Conservation (phyloP, 441 rosid species). For the Aquilaria agallochum region DNA sequence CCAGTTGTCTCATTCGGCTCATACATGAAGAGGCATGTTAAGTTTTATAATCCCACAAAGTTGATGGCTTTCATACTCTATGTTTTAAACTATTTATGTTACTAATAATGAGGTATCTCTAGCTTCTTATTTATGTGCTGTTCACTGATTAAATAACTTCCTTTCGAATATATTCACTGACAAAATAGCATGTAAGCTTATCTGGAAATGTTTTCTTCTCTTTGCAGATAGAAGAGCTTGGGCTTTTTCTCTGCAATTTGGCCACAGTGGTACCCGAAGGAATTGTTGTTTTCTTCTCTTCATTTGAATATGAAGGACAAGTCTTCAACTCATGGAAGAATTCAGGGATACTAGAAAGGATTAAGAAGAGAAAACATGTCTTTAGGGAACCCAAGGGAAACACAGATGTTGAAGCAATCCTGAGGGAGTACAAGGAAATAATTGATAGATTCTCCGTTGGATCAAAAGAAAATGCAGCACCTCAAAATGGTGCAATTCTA, state of each 20-base stretch:
- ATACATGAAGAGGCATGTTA: too few species aligned
- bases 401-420: slow-evolving; percentile 68
- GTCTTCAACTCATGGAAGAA: slow-evolving; percentile 79
- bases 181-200: too few species aligned
- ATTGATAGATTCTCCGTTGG: slow-evolving; percentile 32
- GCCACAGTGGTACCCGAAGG: slow-evolving; percentile 84
- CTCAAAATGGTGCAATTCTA: slow-evolving; percentile 71
- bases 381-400: slow-evolving; percentile 88
- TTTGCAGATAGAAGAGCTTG: slow-evolving; percentile 81
- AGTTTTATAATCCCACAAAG: too few species aligned
- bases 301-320: slow-evolving; percentile 81
- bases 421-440: slow-evolving; percentile 75
- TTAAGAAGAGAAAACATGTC: slow-evolving; percentile 66
- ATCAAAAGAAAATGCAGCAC: slow-evolving; percentile 23
- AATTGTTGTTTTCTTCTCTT: slow-evolving; percentile 90
- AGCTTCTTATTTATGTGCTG: too few species aligned
- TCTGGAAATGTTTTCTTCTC: too few species aligned
- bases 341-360: slow-evolving; percentile 77
- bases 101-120: too few species aligned
- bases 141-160: too few species aligned
- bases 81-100: too few species aligned
- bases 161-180: too few species aligned
- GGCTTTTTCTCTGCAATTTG: slow-evolving; percentile 85
- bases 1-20: too few species aligned
- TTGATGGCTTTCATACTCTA: too few species aligned